These are phyloP conservation scores for Penicillium sp. DNA, from an alignment of 2,329 filamentous ascomycete genomes.

Conservation along the genomic window DNA sequence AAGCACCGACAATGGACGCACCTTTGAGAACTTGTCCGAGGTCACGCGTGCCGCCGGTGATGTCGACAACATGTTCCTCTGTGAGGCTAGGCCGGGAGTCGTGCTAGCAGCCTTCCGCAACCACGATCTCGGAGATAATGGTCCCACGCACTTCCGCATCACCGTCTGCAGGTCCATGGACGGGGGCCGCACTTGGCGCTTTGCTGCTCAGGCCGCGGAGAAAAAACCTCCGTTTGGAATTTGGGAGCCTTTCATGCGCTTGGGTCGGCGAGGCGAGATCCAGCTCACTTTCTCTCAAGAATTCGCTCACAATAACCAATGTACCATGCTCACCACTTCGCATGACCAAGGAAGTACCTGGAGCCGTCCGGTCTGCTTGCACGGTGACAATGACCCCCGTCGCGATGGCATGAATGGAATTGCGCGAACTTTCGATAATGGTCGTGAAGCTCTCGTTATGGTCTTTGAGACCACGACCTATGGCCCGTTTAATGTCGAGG, in stretches of 20 bases:
- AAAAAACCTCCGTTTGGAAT: constrained; percentile 45
- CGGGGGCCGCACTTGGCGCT: constrained; percentile 50
- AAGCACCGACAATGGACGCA: constrained; percentile 49
- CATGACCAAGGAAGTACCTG: constrained; percentile 50
- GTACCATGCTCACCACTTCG: constrained; percentile 55
- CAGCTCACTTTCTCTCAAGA: constrained; percentile 55
- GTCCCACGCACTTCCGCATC: constrained; percentile 52
- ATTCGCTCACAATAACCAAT: constrained; percentile 52
- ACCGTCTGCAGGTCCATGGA: constrained; percentile 55
- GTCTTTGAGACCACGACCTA: constrained; percentile 53
- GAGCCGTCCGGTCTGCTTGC: constrained; percentile 47
- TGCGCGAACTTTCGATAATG: constrained; percentile 37
- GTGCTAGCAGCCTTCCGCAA: constrained; percentile 57
- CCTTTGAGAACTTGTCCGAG: constrained; percentile 49
- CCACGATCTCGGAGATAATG: constrained; percentile 44
- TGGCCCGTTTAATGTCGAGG: constrained; percentile 50
- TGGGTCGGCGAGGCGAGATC: constrained; percentile 43
- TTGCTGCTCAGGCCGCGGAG: constrained; percentile 51
- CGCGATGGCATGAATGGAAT: constrained; percentile 52
- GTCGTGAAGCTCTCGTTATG: constrained; percentile 47
- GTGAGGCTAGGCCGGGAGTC: constrained; percentile 42
- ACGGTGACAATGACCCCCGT: constrained; percentile 42
- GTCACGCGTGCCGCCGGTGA: constrained; percentile 50
- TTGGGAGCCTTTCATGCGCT: constrained; percentile 58
- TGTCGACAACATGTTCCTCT: constrained; percentile 54